Evolutionary conservation across 441 rosid genomes (phyloP).

Genomic region (Brassica hybrid): DNA sequence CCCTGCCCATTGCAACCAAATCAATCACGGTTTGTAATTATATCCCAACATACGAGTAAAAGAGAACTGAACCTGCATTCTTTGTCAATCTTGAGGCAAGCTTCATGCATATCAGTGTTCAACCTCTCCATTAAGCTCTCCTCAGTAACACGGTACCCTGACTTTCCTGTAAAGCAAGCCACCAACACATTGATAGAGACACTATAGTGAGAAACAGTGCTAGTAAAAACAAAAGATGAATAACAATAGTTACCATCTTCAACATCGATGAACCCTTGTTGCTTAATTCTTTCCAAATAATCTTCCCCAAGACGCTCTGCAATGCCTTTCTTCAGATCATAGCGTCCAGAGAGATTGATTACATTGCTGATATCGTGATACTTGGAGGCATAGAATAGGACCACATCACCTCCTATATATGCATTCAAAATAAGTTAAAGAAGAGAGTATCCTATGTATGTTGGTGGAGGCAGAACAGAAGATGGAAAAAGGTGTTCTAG

Average conservation of each 20-base stretch:
- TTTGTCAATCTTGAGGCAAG: neutral
- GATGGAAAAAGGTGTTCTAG: neutral
- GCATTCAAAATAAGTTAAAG: neutral
- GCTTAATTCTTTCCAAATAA: slow-evolving; percentile 48
- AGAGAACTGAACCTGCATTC: neutral
- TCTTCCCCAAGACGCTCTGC: slow-evolving; percentile 60
- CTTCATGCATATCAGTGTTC: neutral
- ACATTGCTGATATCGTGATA: slow-evolving; percentile 55
- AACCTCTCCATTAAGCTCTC: slow-evolving; percentile 63
- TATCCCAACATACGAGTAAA: neutral
- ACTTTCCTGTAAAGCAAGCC: slow-evolving; percentile 44
- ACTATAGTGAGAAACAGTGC: neutral
- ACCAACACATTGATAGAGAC: neutral
- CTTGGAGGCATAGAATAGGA: slow-evolving; percentile 71
- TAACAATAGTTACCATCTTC: slow-evolving; percentile 48
- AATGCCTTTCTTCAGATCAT: slow-evolving; percentile 59
- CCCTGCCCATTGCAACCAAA: neutral
- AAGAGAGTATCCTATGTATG: neutral
- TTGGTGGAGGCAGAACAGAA: slow-evolving; percentile 1
- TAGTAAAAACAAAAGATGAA: neutral
- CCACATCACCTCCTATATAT: slow-evolving; percentile 64
- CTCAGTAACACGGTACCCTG: slow-evolving; percentile 49
- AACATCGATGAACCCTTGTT: slow-evolving; percentile 59
- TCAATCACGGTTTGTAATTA: neutral
- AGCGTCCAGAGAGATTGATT: slow-evolving; percentile 71